Conservation (phyloP, 2,329 filamentous ascomycete species). For the Xylaria sp. region DNA sequence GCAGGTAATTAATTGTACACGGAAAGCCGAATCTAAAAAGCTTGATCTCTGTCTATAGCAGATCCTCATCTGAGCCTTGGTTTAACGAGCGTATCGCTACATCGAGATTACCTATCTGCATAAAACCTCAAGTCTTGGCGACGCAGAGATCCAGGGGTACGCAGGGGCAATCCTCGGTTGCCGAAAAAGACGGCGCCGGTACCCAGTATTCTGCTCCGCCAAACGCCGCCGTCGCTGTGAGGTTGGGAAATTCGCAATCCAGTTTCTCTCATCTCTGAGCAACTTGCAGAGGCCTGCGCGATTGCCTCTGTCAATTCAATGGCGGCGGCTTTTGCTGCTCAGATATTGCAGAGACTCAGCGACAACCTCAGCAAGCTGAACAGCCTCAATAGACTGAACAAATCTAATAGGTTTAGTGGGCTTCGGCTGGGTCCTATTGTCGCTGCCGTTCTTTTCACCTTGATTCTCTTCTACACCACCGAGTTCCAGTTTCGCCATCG, state of each 20-base stretch:
- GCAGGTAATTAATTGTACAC: background rate
- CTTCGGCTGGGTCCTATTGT: slow-evolving; percentile 36
- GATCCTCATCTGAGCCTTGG: background rate
- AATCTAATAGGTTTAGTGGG: slow-evolving; percentile 31
- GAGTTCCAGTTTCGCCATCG: slow-evolving; percentile 44
- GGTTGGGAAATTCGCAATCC: background rate
- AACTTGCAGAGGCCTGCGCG: background rate
- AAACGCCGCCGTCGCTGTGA: background rate
- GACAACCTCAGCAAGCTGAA: background rate
- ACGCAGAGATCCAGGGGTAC: background rate
- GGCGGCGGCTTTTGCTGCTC: slow-evolving; percentile 2
- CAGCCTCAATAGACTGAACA: slow-evolving; percentile 19
- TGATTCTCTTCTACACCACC: slow-evolving; percentile 45
- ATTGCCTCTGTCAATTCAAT: background rate
- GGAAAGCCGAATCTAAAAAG: background rate
- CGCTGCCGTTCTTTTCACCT: slow-evolving; percentile 36
- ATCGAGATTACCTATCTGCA: background rate
- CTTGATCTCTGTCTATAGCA: background rate
- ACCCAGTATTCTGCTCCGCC: slow-evolving; percentile 1
- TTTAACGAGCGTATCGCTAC: background rate
- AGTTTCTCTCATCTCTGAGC: slow-evolving; percentile 8
- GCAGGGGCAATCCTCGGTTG: slow-evolving; percentile 15
- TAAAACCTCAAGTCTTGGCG: slow-evolving; percentile 20
- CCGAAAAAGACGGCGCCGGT: slow-evolving; percentile 9
- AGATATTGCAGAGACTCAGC: slow-evolving; percentile 25